Conservation (phyloP, 78 protist genomes). For the Corallochytrium limacisporum region DNA sequence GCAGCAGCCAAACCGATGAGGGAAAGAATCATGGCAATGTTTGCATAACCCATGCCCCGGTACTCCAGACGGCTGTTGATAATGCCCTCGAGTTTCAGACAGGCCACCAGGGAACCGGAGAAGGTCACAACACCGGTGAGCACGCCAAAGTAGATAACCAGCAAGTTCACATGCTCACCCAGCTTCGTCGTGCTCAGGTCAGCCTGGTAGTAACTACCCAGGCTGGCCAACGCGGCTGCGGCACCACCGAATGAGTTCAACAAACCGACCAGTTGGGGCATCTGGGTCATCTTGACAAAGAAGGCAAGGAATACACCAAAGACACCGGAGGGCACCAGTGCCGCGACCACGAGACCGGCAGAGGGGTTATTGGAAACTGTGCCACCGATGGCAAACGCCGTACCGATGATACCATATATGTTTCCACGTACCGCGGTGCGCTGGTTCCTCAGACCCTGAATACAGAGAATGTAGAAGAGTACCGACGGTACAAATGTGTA, state of each 20-base stretch:
- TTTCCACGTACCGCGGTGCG: background rate
- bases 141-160: constrained; percentile 46
- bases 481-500: constrained; percentile 2
- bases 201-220: background rate
- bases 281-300: background rate
- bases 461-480: background rate
- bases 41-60: too few species aligned
- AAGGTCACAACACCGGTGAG: constrained; percentile 74
- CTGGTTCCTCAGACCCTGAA: background rate
- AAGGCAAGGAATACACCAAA: background rate
- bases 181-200: background rate
- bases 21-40: too few species aligned
- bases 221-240: constrained; percentile 3
- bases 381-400: background rate
- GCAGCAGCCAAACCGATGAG: too few species aligned
- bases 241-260: background rate
- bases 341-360: background rate
- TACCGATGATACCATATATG: background rate
- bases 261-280: background rate
- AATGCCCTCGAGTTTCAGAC: constrained; percentile 68
- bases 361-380: background rate
- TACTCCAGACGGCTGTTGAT: too few species aligned
- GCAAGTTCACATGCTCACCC: background rate
- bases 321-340: background rate
- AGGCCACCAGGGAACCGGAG: constrained; percentile 88